Evolutionary conservation across 352 stramenopile species (phyloP), one percentile per base, ranked within the genome.

Genomic region (Phytophthora europaea): DNA sequence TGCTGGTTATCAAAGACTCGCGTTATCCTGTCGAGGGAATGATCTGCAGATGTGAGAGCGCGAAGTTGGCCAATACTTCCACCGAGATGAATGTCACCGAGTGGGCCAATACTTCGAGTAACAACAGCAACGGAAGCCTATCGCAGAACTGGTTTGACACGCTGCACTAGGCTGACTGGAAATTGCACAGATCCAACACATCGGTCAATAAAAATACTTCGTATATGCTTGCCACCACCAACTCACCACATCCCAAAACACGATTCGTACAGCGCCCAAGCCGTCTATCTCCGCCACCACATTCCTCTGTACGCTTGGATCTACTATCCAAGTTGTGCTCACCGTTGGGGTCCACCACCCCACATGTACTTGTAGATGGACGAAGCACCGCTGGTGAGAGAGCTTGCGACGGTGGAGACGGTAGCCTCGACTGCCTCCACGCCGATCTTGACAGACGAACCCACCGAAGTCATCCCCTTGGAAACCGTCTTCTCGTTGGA

Each of bases 331-430:
- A 5, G 57, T n/a, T 65, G 15, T 20, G 45, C 26, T 79, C 73
- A 82, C 38, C 64, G 67, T 57, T 82, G 34, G 5, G 68, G 68
- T 3, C 70, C 68, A 67, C 59, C 13, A n/a, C 85, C 89, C 87
- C 87, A 96, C 73, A 96, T 85, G 78, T 94, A 96, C 65, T 93
- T 94, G 72, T 93, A 92, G 40, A 96, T 86, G 40, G 89, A 94
- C n/a, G 84, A 91, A 33, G 89, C 89, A 40, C 89, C 78, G 52
- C 73, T 93, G 10, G 84, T 87, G 26, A 96, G 73, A 7, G 89
- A 96, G 55, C 80, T 94, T 31, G 89, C 87, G 16, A 96, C 89
- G 0, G 87, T 94, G 22, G 87, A 93, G 26, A 96, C 89, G 0
- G 89, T 91, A 50, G 83, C 83, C 34, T 90, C 85, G 13, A 92